A percentile compares a stretch with the other conserved stretches of the same genome.
Evolutionary conservation across 768 basidiomycete species (phyloP).

Genomic region (Suillus occidentalis): DNA sequence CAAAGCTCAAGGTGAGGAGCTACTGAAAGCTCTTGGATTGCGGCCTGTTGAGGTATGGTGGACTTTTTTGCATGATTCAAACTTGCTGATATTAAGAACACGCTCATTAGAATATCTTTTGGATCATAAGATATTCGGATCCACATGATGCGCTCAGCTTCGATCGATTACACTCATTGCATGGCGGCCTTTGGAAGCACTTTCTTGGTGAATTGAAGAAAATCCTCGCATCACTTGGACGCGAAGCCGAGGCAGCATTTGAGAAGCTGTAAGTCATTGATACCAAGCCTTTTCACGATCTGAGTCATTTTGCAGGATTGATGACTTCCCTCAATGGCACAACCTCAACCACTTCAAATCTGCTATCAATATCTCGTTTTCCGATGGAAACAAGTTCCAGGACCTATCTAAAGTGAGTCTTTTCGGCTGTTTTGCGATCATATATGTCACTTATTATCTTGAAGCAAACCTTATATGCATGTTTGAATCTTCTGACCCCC

Average conservation of each 20-base stretch:
- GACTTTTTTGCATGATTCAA: background rate
- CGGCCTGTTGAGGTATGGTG: constrained; percentile 14
- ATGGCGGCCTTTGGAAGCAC: constrained; percentile 36
- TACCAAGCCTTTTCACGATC: constrained; percentile 5
- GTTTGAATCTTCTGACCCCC: background rate
- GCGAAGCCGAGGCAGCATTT: constrained; percentile 9
- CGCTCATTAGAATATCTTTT: constrained; percentile 44
- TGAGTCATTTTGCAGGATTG: constrained; percentile 22
- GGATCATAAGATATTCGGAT: constrained; percentile 35
- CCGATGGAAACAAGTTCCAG: constrained; percentile 36
- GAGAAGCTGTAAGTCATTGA: constrained; percentile 24
- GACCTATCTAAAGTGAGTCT: constrained; percentile 36
- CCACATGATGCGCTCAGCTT: constrained; percentile 35
- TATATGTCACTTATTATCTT: background rate
- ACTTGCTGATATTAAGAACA: background rate
- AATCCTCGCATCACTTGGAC: constrained; percentile 17
- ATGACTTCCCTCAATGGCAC: constrained; percentile 33
- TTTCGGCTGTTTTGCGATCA: background rate
- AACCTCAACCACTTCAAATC: constrained; percentile 33
- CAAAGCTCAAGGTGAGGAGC: constrained; percentile 18
- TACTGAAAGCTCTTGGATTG: constrained; percentile 22
- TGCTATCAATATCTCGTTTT: constrained; percentile 26
- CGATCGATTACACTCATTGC: constrained; percentile 39
- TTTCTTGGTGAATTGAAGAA: constrained; percentile 27
- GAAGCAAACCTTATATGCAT: constrained; percentile 2